Percentiles rank a stretch among this genome's conserved stretches.
These are phyloP conservation scores for Xylaria grammica DNA, from an alignment of 495 filamentous ascomycete genomes.

Conservation along the genomic window DNA sequence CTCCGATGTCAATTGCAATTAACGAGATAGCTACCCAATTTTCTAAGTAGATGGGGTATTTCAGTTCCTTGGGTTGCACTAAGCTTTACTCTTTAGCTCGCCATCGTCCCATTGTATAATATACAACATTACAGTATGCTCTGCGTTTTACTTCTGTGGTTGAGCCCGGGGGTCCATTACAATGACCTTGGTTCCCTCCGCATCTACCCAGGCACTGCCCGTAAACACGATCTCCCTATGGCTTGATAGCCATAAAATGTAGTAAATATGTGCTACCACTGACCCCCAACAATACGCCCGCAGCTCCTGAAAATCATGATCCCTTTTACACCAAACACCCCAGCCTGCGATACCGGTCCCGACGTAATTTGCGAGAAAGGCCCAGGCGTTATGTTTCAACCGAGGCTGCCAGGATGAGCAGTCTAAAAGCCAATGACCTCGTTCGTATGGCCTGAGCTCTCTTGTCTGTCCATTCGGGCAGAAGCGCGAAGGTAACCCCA, in stretches of 20 bases:
- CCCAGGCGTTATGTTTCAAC: slow-evolving; percentile 60
- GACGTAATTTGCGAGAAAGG: slow-evolving; percentile 64
- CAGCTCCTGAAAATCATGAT: slow-evolving; percentile 41
- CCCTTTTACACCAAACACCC: slow-evolving; percentile 60
- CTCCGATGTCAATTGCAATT: not conserved
- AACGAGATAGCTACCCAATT: too few species aligned
- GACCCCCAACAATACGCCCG: slow-evolving; percentile 72
- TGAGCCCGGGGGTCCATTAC: slow-evolving; percentile 38
- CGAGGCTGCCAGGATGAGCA: slow-evolving; percentile 50
- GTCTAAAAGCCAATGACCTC: slow-evolving; percentile 71
- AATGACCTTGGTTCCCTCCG: slow-evolving; percentile 54
- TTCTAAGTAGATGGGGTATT: not conserved
- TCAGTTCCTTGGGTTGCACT: not conserved
- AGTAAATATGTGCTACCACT: slow-evolving; percentile 65
- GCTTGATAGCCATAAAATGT: slow-evolving; percentile 68
- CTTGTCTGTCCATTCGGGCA: slow-evolving; percentile 58
- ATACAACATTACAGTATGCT: not conserved
- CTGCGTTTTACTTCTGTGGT: not conserved
- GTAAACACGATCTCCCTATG: slow-evolving; percentile 58
- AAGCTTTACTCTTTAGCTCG: too few species aligned
- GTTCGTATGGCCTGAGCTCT: slow-evolving; percentile 59
- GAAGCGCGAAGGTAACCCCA: slow-evolving; percentile 56
- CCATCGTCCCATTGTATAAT: too few species aligned
- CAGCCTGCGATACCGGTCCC: slow-evolving; percentile 66
- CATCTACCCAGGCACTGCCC: slow-evolving; percentile 64